These are phyloP conservation scores for Sporothrix mexicana DNA, from an alignment of 2,329 filamentous ascomycete species.

Conservation along the genomic window DNA sequence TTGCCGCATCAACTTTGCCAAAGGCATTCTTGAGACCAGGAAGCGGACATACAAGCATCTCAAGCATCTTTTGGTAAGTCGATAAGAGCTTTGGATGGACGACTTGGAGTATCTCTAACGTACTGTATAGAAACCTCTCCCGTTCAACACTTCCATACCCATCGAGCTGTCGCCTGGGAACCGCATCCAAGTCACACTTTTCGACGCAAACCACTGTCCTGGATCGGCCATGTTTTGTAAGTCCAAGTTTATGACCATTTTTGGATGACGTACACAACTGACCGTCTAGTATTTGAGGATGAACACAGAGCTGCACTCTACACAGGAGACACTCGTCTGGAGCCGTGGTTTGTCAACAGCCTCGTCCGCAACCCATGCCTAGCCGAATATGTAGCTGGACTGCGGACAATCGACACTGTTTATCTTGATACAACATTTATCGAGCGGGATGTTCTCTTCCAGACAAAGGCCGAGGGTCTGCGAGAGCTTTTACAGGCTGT, in stretches of 20 bases:
- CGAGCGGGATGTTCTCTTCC: slow-evolving; percentile 52
- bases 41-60: slow-evolving; percentile 79
- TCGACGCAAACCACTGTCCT: slow-evolving; percentile 91
- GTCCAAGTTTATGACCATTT: slow-evolving; percentile 38
- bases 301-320: slow-evolving; percentile 76
- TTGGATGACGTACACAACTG: no score
- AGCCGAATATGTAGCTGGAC: slow-evolving; percentile 72
- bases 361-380: slow-evolving; percentile 74
- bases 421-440: slow-evolving; percentile 88
- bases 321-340: slow-evolving; percentile 85
- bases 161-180: slow-evolving; percentile 75
- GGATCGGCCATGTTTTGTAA: slow-evolving; percentile 87
- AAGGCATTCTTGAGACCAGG: slow-evolving; percentile 75
- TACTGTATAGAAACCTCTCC: slow-evolving; percentile 70
- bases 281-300: slow-evolving; percentile 70
- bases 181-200: slow-evolving; percentile 78
- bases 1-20: slow-evolving; percentile 80
- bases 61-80: slow-evolving; percentile 63
- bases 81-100: not conserved
- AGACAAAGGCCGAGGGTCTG: slow-evolving; percentile 75
- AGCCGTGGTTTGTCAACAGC: slow-evolving; percentile 82
- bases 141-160: slow-evolving; percentile 76
- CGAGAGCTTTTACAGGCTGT: slow-evolving; percentile 75
- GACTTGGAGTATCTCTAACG: no score
- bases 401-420: slow-evolving; percentile 75